A percentile compares a stretch with the other conserved stretches of the same genome.
These are phyloP conservation scores for Pinus albicaulis DNA, from an alignment of 75 land plant species.

Conservation along the genomic window DNA sequence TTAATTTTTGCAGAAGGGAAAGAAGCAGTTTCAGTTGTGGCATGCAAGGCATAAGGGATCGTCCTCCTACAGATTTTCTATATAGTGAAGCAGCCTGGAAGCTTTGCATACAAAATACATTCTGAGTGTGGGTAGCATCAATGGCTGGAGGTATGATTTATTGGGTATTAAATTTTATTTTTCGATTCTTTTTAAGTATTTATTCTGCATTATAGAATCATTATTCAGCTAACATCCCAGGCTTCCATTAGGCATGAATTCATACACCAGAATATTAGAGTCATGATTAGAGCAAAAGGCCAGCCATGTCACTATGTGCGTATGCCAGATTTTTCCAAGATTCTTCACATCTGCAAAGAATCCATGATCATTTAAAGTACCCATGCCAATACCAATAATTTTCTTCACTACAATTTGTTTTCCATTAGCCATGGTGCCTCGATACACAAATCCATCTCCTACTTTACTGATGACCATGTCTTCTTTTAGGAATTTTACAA, in stretches of 20 bases:
- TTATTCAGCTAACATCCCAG: no score
- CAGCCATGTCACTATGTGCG: slow-evolving; percentile 63
- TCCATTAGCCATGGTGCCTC: slow-evolving; percentile 59
- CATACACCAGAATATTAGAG: neutral
- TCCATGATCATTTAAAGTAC: slow-evolving; percentile 50
- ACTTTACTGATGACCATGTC: slow-evolving; percentile 67
- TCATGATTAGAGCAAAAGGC: slow-evolving; percentile 70
- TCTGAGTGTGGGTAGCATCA: no score
- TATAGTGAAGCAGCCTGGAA: no score
- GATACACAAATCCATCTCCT: slow-evolving; percentile 77
- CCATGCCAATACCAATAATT: slow-evolving; percentile 31
- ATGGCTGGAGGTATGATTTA: no score
- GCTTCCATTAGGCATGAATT: slow-evolving; percentile 7
- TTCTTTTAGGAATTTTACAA: slow-evolving; percentile 38
- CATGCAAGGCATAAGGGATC: no score
- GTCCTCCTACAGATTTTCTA: no score
- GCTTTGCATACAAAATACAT: no score
- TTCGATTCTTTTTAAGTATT: no score
- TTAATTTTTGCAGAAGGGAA: no score
- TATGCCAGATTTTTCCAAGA: slow-evolving; percentile 68
- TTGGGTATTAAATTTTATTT: no score
- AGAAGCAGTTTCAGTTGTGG: no score
- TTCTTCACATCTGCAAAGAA: slow-evolving; percentile 69
- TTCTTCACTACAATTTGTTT: slow-evolving; percentile 78
- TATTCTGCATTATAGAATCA: no score